Evolutionary conservation across 2,329 filamentous ascomycete species (phyloP).

Genomic region (Ophiostoma novo-ulmi): DNA sequence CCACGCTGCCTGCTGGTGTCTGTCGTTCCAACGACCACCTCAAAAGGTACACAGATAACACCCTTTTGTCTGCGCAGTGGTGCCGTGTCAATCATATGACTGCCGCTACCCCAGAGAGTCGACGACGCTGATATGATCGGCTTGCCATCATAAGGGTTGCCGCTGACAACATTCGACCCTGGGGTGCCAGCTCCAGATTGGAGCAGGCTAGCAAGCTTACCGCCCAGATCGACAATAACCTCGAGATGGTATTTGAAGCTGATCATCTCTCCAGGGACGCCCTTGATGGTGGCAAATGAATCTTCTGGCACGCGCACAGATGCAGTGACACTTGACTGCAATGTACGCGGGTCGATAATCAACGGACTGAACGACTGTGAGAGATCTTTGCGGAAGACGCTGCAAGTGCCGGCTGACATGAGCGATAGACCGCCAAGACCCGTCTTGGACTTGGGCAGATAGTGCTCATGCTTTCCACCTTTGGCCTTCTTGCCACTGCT

Average conservation of each 20-base stretch:
- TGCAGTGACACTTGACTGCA: slow-evolving; percentile 75
- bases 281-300: slow-evolving; percentile 83
- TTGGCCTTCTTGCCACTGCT: background rate
- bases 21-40: slow-evolving; percentile 78
- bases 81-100: slow-evolving; percentile 75
- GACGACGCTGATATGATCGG: slow-evolving; percentile 27
- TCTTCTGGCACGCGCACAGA: slow-evolving; percentile 84
- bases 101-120: slow-evolving; percentile 29
- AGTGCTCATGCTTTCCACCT: slow-evolving; percentile 56
- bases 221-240: slow-evolving; percentile 85
- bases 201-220: slow-evolving; percentile 69
- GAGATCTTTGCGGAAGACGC: slow-evolving; percentile 92
- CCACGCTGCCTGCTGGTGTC: slow-evolving; percentile 61
- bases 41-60: slow-evolving; percentile 81
- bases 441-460: slow-evolving; percentile 80
- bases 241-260: slow-evolving; percentile 93
- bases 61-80: slow-evolving; percentile 82
- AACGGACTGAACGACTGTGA: slow-evolving; percentile 83
- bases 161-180: slow-evolving; percentile 26
- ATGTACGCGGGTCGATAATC: slow-evolving; percentile 74
- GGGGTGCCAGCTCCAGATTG: slow-evolving; percentile 52
- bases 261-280: slow-evolving; percentile 88
- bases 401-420: slow-evolving; percentile 78
- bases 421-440: slow-evolving; percentile 82
- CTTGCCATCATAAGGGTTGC: slow-evolving; percentile 29